Conservation (phyloP, 2,329 filamentous ascomycete species). For the Fusarium sterilihyphosum region DNA sequence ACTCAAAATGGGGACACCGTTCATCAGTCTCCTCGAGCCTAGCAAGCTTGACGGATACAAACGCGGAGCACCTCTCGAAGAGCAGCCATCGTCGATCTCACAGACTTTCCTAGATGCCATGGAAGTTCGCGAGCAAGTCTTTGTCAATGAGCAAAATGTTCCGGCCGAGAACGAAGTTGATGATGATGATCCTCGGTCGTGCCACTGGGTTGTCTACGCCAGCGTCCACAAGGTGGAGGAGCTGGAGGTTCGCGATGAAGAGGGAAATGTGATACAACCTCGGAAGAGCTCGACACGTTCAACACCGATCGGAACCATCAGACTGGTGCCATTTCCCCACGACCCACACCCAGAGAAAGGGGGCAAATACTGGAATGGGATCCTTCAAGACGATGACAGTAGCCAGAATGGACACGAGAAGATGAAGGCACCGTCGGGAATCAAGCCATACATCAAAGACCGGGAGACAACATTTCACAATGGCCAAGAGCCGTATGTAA, state of each 20-base stretch:
- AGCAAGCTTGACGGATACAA: constrained; percentile 61
- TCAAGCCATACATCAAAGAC: constrained; percentile 48
- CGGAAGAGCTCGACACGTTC: constrained; percentile 56
- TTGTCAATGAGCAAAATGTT: constrained; percentile 67
- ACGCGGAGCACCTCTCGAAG: constrained; percentile 49
- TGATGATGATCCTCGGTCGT: constrained; percentile 79
- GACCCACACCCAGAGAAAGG: constrained; percentile 67
- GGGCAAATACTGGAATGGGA: constrained; percentile 58
- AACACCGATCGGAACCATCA: constrained; percentile 75
- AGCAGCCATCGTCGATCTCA: constrained; percentile 60
- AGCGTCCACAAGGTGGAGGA: constrained; percentile 62
- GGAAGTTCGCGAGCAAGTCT: constrained; percentile 69
- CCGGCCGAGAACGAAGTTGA: constrained; percentile 79
- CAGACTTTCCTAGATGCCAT: constrained; percentile 70
- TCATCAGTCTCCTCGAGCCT: constrained; percentile 60
- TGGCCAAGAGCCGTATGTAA: constrained; percentile 79
- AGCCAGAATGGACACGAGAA: constrained; percentile 16
- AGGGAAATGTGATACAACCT: constrained; percentile 53
- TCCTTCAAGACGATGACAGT: constrained; percentile 45
- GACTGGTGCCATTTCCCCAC: constrained; percentile 85
- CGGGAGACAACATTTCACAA: constrained; percentile 64
- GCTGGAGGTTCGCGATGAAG: constrained; percentile 55
- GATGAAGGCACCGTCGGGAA: neutral
- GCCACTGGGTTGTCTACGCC: constrained; percentile 89
- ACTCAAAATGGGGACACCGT: constrained; percentile 59